Percentiles rank a stretch among this genome's conserved stretches.
Evolutionary conservation across 352 stramenopile genomes (phyloP).

Genomic region (Phytophthora macrochlamydospora): DNA sequence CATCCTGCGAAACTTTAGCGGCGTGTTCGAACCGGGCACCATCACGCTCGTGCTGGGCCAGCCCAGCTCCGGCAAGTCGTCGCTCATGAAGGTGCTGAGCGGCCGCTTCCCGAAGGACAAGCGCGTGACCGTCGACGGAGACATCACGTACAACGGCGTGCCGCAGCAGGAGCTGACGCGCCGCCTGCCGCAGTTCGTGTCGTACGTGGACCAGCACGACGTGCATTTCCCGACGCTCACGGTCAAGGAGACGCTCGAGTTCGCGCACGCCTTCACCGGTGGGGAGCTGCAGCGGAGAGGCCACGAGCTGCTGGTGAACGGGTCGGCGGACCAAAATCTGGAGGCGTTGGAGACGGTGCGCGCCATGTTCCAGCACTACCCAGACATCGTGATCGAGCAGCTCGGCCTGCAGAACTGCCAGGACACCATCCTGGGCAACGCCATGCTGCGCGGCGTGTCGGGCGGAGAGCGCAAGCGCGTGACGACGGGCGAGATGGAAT

Average conservation of each 20-base stretch:
- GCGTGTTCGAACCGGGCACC: conserved; percentile 28
- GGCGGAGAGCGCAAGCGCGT: conserved; percentile 90
- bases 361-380: conserved; percentile 35
- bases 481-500: conserved; percentile 90
- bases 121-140: conserved; percentile 23
- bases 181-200: conserved; percentile 47
- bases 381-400: conserved; percentile 52
- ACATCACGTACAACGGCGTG: conserved; percentile 43
- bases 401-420: conserved; percentile 44
- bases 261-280: conserved; percentile 71
- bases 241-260: conserved; percentile 61
- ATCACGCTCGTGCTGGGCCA: conserved; percentile 29
- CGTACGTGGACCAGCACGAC: conserved; percentile 56
- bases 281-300: conserved; percentile 21
- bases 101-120: conserved; percentile 35
- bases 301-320: conserved; percentile 27
- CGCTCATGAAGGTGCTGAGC: conserved; percentile 36
- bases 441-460: conserved; percentile 56
- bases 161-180: conserved; percentile 18
- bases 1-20: conserved; percentile 35
- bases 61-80: conserved; percentile 30
- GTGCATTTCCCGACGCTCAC: conserved; percentile 62
- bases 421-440: conserved; percentile 56
- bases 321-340: conserved; percentile 28
- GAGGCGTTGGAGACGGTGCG: conserved; percentile 25